Evolutionary conservation across 2,329 filamentous ascomycete species (phyloP).

Genomic region (Fusarium chuoi): DNA sequence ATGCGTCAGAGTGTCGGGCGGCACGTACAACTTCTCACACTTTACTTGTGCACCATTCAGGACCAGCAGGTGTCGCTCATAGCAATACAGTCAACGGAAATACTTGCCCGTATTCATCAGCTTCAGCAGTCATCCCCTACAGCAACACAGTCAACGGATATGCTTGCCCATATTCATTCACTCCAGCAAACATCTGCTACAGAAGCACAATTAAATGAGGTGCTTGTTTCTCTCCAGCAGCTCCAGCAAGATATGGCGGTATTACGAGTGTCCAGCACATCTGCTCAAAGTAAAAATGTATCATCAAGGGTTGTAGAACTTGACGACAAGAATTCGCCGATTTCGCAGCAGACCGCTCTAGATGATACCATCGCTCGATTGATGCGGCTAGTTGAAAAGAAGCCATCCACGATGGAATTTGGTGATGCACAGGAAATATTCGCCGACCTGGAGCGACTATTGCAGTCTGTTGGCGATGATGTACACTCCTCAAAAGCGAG

Average conservation of each 20-base stretch:
- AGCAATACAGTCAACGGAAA: neutral
- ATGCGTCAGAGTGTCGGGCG: neutral
- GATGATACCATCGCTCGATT: neutral
- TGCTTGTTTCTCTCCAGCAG: neutral
- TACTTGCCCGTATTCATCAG: rapidly evolving
- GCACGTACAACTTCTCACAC: neutral
- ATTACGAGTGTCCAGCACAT: neutral
- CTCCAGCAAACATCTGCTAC: neutral
- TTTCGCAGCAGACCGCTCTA: rapidly evolving
- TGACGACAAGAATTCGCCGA: neutral
- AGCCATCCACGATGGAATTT: neutral
- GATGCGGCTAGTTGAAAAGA: neutral
- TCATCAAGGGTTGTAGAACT: neutral
- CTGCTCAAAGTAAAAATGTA: neutral
- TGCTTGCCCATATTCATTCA: rapidly evolving
- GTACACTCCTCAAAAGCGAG: rapidly evolving
- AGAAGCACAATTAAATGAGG: neutral
- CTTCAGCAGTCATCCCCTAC: neutral
- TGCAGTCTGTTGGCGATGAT: neutral
- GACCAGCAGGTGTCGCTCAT: neutral
- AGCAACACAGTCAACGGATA: rapidly evolving
- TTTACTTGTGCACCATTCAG: neutral
- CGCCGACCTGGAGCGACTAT: rapidly evolving
- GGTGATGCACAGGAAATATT: neutral
- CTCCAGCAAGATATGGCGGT: rapidly evolving